phyloP scores from a whole-genome alignment of 495 filamentous ascomycete genomes.

The Pyrenopolyporus hunteri region DNA sequence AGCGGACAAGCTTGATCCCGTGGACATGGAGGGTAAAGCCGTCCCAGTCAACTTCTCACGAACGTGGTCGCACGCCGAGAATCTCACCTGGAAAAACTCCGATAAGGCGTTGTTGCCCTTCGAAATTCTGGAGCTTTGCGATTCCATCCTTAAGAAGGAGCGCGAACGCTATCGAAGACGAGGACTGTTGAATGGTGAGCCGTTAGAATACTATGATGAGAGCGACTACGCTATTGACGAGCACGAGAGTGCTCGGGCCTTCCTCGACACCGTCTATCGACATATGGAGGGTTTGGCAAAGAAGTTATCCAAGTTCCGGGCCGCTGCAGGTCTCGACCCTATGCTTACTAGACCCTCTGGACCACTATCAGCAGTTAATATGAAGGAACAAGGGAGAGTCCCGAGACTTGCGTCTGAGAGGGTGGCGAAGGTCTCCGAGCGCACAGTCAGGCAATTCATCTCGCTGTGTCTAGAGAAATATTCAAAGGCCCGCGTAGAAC shows the following conservation, averaged over 20 bases:
- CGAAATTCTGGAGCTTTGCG: conserved; percentile 72
- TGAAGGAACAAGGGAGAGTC: conserved; percentile 45
- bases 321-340: conserved; percentile 47
- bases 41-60: conserved; percentile 92
- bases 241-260: conserved; percentile 81
- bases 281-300: conserved; percentile 62
- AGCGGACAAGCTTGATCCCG: conserved; percentile 91
- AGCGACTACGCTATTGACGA: conserved; percentile 77
- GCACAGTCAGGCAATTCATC: conserved; percentile 77
- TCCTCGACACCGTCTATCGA: conserved; percentile 74
- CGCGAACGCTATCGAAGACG: conserved; percentile 68
- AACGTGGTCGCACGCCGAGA: conserved; percentile 85
- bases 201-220: conserved; percentile 67
- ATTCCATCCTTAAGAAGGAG: conserved; percentile 67
- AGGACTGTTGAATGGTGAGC: conserved; percentile 52
- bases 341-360: conserved; percentile 29
- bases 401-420: conserved; percentile 60
- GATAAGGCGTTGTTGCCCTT: conserved; percentile 71
- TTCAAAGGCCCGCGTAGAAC: conserved; percentile 84
- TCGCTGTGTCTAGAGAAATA: conserved; percentile 86
- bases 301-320: conserved; percentile 58
- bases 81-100: conserved; percentile 76
- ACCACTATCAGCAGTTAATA: conserved; percentile 44
- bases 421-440: conserved; percentile 78
- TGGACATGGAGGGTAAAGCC: conserved; percentile 96